Evolutionary conservation across 352 stramenopile species (phyloP).

Genomic region (Thalassiosira tumida): DNA sequence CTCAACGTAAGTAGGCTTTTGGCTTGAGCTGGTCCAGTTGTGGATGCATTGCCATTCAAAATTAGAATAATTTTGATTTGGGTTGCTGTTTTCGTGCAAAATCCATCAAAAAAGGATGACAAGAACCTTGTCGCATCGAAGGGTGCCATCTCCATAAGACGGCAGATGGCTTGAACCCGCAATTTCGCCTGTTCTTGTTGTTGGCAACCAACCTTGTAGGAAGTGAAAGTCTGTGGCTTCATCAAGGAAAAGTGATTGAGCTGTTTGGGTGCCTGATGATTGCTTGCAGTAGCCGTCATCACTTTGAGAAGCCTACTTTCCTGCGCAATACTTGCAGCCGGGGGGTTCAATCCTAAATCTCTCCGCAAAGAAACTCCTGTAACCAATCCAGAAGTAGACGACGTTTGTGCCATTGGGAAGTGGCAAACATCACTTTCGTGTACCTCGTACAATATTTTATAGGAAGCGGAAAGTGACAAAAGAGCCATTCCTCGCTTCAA

Average conservation of each 20-base stretch:
- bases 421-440: constrained; percentile 40
- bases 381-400: constrained; percentile 70
- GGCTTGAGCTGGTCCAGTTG: constrained; percentile 35
- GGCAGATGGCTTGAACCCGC: constrained; percentile 69
- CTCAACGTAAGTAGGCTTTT: constrained; percentile 5
- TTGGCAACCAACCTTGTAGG: constrained; percentile 24
- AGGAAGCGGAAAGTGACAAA: constrained; percentile 69
- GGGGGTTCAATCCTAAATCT: constrained; percentile 75
- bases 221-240: constrained; percentile 35
- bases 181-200: constrained; percentile 58
- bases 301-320: constrained; percentile 76
- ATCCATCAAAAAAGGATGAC: constrained; percentile 78
- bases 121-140: constrained; percentile 35
- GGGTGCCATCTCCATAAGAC: constrained; percentile 69
- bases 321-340: constrained; percentile 61
- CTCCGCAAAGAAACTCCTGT: constrained; percentile 65
- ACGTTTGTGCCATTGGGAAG: constrained; percentile 18
- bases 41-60: constrained; percentile 34
- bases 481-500: constrained; percentile 77
- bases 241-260: constrained; percentile 66
- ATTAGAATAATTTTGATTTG: constrained; percentile 75
- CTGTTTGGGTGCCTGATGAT: constrained; percentile 30
- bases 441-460: constrained; percentile 79
- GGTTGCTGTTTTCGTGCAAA: constrained; percentile 67
- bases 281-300: constrained; percentile 55